Evolutionary conservation across 768 basidiomycete species (phyloP).

Genomic region (Podaxis sp.): DNA sequence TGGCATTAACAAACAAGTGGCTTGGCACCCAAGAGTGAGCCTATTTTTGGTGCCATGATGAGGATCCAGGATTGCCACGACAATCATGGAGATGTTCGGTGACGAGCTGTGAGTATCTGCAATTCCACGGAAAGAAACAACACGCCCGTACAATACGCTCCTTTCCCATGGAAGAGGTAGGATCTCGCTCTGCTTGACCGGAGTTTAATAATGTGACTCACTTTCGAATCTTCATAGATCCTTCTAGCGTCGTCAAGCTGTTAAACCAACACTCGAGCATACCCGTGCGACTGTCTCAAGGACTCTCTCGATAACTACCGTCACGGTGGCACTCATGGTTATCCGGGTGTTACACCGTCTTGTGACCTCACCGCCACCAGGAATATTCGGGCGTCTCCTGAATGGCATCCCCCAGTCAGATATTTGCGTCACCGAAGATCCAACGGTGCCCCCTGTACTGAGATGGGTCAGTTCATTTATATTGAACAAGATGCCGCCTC

Average conservation of each 20-base stretch:
- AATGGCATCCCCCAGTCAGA: background rate
- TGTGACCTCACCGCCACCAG: background rate
- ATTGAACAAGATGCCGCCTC: background rate
- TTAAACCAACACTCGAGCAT: background rate
- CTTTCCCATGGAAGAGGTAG: constrained; percentile 6
- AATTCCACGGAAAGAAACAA: constrained; percentile 3
- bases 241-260: background rate
- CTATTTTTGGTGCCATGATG: constrained; percentile 1
- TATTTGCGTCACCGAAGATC: background rate
- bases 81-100: background rate
- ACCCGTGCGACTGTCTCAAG: constrained; percentile 1
- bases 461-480: background rate
- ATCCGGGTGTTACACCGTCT: background rate
- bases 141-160: constrained; percentile 4
- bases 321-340: background rate
- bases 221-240: background rate
- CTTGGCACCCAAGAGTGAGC: constrained; percentile 4
- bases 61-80: background rate
- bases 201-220: background rate
- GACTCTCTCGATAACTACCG: background rate
- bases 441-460: background rate
- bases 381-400: background rate
- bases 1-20: background rate
- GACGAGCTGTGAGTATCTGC: background rate
- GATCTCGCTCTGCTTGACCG: background rate